phyloP scores from a whole-genome alignment of 441 rosid species.

The Eruca vesicaria region DNA sequence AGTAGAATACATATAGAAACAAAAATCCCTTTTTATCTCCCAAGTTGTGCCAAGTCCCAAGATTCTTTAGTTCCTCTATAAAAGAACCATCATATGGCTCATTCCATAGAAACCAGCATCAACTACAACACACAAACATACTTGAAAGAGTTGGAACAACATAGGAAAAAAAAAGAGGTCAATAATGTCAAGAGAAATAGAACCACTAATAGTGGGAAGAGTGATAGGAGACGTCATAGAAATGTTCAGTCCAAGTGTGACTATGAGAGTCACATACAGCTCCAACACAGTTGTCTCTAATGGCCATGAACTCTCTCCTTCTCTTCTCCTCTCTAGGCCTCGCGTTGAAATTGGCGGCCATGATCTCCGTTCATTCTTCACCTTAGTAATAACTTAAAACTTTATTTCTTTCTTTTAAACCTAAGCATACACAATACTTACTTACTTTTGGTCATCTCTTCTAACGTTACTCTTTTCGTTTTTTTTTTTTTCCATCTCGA shows the following conservation, averaged over 20 bases:
- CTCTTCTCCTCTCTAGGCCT: conserved; percentile 45
- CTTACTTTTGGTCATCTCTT: background rate
- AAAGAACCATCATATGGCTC: conserved; percentile 7
- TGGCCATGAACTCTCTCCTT: conserved; percentile 61
- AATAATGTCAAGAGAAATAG: conserved; percentile 52
- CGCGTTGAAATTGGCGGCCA: conserved; percentile 63
- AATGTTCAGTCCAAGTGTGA: conserved; percentile 49
- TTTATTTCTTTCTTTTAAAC: background rate
- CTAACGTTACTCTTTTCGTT: background rate
- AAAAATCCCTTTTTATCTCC: background rate
- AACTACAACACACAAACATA: background rate
- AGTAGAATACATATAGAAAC: background rate
- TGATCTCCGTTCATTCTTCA: conserved; percentile 64
- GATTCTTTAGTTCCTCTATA: conserved; percentile 23
- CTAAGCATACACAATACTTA: background rate
- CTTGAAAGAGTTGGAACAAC: background rate
- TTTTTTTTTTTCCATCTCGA: background rate
- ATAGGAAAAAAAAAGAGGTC: background rate
- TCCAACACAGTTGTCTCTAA: conserved; percentile 57
- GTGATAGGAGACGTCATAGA: conserved; percentile 72
- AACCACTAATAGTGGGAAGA: conserved; percentile 57
- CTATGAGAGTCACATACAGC: conserved; percentile 47
- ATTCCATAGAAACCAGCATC: conserved; percentile 10
- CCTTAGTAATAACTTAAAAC: conserved; percentile 41
- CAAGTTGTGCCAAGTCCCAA: background rate